A percentile compares a stretch with the other conserved stretches of the same genome.
Conservation (phyloP, 176 grass and related monocot species). For the Lolium rigidum region DNA sequence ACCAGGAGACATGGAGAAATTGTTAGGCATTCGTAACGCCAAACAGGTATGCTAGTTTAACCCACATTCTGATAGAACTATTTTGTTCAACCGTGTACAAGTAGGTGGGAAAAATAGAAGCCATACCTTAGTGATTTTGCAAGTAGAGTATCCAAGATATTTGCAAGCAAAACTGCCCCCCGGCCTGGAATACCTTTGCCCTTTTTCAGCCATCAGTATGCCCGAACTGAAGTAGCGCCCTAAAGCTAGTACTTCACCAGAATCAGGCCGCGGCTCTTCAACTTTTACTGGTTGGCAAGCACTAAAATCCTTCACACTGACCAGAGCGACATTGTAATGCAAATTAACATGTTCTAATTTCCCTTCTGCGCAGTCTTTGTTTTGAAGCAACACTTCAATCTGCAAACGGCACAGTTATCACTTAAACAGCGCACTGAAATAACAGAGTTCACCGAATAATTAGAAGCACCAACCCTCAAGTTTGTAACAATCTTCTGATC, state of each 20-base stretch:
- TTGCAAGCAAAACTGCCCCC: constrained; percentile 3
- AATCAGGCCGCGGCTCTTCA: background rate
- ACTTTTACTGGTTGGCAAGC: background rate
- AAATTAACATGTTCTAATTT: background rate
- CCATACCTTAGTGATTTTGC: constrained; percentile 25
- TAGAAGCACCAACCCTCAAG: constrained; percentile 10
- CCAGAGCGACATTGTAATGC: constrained; percentile 22
- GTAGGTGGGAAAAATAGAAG: background rate
- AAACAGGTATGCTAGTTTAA: background rate
- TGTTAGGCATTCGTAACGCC: background rate
- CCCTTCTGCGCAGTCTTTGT: background rate
- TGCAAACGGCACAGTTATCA: background rate
- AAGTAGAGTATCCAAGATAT: background rate
- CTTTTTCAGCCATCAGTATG: background rate
- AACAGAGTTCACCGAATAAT: background rate
- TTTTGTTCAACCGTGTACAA: background rate
- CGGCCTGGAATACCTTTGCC: background rate
- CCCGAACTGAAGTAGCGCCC: constrained; percentile 6
- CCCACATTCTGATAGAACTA: background rate
- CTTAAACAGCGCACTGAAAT: background rate
- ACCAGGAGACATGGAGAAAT: background rate
- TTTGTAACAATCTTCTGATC: constrained; percentile 11
- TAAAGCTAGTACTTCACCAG: background rate
- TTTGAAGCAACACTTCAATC: constrained; percentile 30
- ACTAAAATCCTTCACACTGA: constrained; percentile 2